Conservation (phyloP, 2,329 filamentous ascomycete species). For the Aspergillus hortae region DNA sequence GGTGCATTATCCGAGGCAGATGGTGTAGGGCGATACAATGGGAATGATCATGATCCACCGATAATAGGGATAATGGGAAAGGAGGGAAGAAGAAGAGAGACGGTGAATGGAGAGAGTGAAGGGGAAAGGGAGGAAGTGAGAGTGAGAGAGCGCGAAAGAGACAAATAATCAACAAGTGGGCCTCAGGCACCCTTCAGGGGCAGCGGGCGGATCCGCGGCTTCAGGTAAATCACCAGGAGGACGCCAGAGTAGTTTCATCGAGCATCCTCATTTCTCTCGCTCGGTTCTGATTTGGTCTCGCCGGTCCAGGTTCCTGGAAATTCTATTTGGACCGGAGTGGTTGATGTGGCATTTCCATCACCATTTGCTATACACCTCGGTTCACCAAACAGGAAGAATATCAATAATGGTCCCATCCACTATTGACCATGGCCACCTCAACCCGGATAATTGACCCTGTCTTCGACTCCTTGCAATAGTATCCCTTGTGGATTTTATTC, state of each 20-base stretch:
- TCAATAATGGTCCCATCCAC: neutral
- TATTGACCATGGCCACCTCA: neutral
- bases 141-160: conserved; percentile 6
- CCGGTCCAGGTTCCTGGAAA: neutral
- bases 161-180: conserved; percentile 4
- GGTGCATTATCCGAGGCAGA: neutral
- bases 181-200: conserved; percentile 8
- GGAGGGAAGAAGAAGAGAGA: conserved; percentile 6
- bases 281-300: neutral
- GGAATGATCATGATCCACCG: neutral
- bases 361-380: neutral
- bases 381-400: neutral
- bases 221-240: neutral
- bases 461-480: neutral
- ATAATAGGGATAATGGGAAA: neutral
- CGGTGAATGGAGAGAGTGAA: neutral
- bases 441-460: neutral
- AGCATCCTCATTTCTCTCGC: neutral
- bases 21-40: neutral
- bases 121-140: conserved; percentile 3
- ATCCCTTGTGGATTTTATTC: neutral
- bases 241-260: neutral
- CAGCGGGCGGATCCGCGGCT: neutral
- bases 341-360: no score
- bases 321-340: neutral